A percentile compares a stretch with the other conserved stretches of the same genome.
Evolutionary conservation across 1,284 basidiomycete species (phyloP).

Genomic region (Tylopilus sp.): DNA sequence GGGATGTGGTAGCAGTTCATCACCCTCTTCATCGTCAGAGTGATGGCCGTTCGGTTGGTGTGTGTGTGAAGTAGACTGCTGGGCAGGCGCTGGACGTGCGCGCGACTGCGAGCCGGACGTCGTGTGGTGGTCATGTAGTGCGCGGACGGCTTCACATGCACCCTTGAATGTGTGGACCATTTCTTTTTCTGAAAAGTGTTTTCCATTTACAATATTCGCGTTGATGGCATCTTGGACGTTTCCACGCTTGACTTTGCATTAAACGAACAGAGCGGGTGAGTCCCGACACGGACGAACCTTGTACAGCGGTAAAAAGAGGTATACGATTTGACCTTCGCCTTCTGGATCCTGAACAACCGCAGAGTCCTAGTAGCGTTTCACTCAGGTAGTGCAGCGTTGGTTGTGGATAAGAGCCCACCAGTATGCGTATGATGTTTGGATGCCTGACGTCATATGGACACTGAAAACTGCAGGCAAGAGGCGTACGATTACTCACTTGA

Average conservation of each 20-base stretch:
- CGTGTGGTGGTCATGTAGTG: conserved; percentile 85
- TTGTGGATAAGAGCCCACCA: conserved; percentile 43
- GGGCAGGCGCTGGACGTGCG: conserved; percentile 25
- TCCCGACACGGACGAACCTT: conserved; percentile 45
- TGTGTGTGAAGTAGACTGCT: conserved; percentile 24
- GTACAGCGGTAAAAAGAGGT: conserved; percentile 88
- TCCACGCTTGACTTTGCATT: conserved; percentile 53
- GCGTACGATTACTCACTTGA: conserved; percentile 59
- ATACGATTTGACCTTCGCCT: conserved; percentile 93
- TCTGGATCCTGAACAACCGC: conserved; percentile 90
- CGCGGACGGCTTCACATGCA: conserved; percentile 88
- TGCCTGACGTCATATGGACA: conserved; percentile 49
- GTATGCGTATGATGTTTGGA: conserved; percentile 84
- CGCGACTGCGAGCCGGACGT: conserved; percentile 37
- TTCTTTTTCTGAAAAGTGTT: conserved; percentile 82
- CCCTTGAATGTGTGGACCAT: conserved; percentile 90
- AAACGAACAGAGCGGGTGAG: conserved; percentile 1
- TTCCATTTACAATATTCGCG: conserved; percentile 78
- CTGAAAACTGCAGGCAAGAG: conserved; percentile 1
- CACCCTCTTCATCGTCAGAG: conserved; percentile 43
- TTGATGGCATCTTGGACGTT: conserved; percentile 97
- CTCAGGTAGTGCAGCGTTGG: background rate
- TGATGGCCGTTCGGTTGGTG: conserved; percentile 25
- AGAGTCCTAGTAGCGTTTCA: conserved; percentile 60
- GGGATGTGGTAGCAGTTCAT: conserved; percentile 65